These are phyloP conservation scores for Salix purpurea DNA, from an alignment of 345 rosid genomes.

Conservation along the genomic window DNA sequence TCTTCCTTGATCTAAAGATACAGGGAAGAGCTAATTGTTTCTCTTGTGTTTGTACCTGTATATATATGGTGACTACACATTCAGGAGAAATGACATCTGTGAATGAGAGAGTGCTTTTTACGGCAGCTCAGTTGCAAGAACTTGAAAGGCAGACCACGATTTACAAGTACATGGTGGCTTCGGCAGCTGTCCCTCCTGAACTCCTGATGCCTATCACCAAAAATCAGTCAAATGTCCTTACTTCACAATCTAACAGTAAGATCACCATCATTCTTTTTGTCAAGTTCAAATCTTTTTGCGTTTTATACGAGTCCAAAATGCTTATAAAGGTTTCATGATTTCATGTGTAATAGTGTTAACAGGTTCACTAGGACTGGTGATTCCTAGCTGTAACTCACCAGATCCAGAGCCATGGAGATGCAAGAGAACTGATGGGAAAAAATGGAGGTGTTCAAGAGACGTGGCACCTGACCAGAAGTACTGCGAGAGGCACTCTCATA, in stretches of 20 bases:
- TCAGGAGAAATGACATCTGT: constrained; percentile 44
- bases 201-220: constrained; percentile 41
- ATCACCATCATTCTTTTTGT: neutral
- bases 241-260: constrained; percentile 23
- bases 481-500: constrained; percentile 71
- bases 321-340: neutral
- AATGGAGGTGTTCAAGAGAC: constrained; percentile 77
- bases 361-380: constrained; percentile 18
- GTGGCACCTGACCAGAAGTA: constrained; percentile 68
- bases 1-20: neutral
- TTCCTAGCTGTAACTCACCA: constrained; percentile 15
- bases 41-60: neutral
- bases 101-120: constrained; percentile 46
- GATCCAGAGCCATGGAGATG: constrained; percentile 76
- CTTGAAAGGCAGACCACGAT: constrained; percentile 84
- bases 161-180: constrained; percentile 77
- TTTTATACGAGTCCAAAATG: neutral
- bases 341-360: neutral
- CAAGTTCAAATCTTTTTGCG: neutral
- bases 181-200: constrained; percentile 73
- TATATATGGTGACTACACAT: neutral
- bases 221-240: constrained; percentile 25
- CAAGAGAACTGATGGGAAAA: constrained; percentile 72
- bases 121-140: constrained; percentile 74
- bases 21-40: neutral